phyloP scores from a whole-genome alignment of 306 rosid species.

The Purshia tridentata region DNA sequence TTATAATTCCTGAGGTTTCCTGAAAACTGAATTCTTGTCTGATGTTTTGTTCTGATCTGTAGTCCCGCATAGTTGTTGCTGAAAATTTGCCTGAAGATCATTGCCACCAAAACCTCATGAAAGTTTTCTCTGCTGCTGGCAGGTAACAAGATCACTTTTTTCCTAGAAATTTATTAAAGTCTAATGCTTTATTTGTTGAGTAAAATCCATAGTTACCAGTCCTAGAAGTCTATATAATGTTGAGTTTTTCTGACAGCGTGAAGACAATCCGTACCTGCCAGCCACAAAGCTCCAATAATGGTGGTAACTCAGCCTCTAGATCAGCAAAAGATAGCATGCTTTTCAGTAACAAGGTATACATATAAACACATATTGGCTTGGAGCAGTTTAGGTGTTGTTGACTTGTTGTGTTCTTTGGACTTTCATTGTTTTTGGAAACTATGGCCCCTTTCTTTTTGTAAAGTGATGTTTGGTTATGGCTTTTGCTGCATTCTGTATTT shows the following conservation, averaged over 20 bases:
- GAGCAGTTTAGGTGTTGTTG: not conserved
- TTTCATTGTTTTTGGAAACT: not conserved
- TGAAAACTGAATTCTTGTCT: not conserved
- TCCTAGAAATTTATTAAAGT: slow-evolving; percentile 9
- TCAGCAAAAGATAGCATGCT: slow-evolving; percentile 73
- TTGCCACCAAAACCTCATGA: slow-evolving; percentile 98
- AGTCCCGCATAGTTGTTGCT: slow-evolving; percentile 93
- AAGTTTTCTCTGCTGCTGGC: slow-evolving; percentile 87
- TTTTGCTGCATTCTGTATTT: too few relatives aligned
- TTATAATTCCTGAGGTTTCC: slow-evolving; percentile 8
- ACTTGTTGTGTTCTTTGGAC: not conserved
- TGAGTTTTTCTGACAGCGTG: slow-evolving; percentile 57
- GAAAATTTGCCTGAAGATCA: slow-evolving; percentile 99
- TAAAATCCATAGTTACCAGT: slow-evolving; percentile 1
- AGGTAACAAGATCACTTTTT: slow-evolving; percentile 50
- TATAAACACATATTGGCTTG: not conserved
- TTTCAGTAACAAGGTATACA: slow-evolving; percentile 72
- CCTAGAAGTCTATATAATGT: slow-evolving; percentile 15
- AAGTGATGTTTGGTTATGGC: not conserved
- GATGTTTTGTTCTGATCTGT: slow-evolving; percentile 16
- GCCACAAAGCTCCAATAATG: slow-evolving; percentile 71
- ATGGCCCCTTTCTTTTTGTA: not conserved
- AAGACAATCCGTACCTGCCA: slow-evolving; percentile 96
- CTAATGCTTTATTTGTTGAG: not conserved
- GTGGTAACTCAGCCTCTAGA: slow-evolving; percentile 70